Base-by-base conservation (phyloP, 441 rosid species). In the Jatropha multifida region DNA sequence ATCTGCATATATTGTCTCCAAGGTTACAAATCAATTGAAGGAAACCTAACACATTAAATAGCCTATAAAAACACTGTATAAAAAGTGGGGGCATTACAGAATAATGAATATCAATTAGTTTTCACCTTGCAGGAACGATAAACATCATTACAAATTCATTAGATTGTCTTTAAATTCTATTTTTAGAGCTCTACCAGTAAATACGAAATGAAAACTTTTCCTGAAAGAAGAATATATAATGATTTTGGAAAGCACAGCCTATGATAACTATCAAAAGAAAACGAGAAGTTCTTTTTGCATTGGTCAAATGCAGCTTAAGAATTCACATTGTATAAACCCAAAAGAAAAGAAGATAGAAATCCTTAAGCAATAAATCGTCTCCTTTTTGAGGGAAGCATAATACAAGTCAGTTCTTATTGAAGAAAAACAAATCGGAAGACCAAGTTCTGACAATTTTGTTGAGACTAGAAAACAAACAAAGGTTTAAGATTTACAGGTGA, bases 1-100 rank as follows among this genome's bases (percentile, higher is more conserved):
- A 80, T 96, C 98, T 96, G 87, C 68, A 83, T 15, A 70, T 70
- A 63, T 72, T 13, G 13, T 74, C 58, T 74, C 52, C 68, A 58
- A 64, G 26, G 54, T 81, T 76, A 83, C 84, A 68, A 48, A 71
- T 58, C 42, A 78, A 40, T 44, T 71, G 70, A 46, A 6, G 11
- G 56, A 63, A 65, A n/a, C 8, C 38, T 2, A 48, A 12, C 42
- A 12, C 42, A 58, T 51, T 46, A 49, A 20, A 73, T 42, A 55
- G 9, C 52, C 46, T 68, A 62, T 32, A 44, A 72, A 17, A 72
- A 59, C 18, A 55, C 38, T n/a, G 52, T 13, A 65, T 9, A 17
- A n/a, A 14, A 65, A 42, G 2, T 13, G 6, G 32, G 37, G n/a
- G 37, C 75, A 56, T 17, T 37, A 20, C 11, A 59, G 46, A 13